Percentiles rank a stretch among this genome's conserved stretches.
phyloP scores from a whole-genome alignment of 1,284 basidiomycete genomes.

The Ceratobasidium sp. region DNA sequence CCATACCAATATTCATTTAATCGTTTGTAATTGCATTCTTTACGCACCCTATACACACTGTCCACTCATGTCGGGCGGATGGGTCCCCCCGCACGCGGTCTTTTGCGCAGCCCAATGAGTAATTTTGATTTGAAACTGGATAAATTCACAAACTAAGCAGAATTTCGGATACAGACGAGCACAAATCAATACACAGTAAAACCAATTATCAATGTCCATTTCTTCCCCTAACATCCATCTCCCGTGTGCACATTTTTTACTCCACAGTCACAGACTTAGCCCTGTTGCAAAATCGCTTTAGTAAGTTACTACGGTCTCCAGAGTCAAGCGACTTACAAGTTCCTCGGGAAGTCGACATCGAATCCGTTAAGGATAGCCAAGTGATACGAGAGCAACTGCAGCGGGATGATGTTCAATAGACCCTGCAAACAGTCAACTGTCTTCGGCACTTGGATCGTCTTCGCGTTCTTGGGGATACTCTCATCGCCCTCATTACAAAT shows the following conservation, averaged over 20 bases:
- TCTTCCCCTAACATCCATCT: conserved; percentile 8
- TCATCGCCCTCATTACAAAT: conserved; percentile 95
- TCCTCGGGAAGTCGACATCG: conserved; percentile 98
- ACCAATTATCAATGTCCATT: conserved; percentile 27
- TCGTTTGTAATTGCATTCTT: conserved; percentile 27
- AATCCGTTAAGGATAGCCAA: conserved; percentile 93
- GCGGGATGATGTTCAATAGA: conserved; percentile 92
- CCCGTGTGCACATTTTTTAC: conserved; percentile 21
- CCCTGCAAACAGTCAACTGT: conserved; percentile 97
- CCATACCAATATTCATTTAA: conserved; percentile 10
- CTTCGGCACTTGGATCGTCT: conserved; percentile 90
- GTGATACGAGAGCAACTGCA: conserved; percentile 97
- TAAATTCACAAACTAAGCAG: conserved; percentile 18
- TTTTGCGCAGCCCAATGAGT: too few species aligned
- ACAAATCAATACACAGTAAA: conserved; percentile 23
- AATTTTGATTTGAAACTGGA: conserved; percentile 1
- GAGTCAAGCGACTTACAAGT: conserved; percentile 67
- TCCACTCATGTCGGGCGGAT: not conserved
- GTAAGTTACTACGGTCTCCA: conserved; percentile 8
- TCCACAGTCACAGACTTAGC: conserved; percentile 47
- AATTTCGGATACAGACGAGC: conserved; percentile 34
- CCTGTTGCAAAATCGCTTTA: conserved; percentile 10
- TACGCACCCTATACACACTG: conserved; percentile 1
- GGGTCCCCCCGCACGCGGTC: too few species aligned
- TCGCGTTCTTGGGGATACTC: conserved; percentile 72